Conservation (phyloP, 441 rosid genomes). For the Omphalea diandra region DNA sequence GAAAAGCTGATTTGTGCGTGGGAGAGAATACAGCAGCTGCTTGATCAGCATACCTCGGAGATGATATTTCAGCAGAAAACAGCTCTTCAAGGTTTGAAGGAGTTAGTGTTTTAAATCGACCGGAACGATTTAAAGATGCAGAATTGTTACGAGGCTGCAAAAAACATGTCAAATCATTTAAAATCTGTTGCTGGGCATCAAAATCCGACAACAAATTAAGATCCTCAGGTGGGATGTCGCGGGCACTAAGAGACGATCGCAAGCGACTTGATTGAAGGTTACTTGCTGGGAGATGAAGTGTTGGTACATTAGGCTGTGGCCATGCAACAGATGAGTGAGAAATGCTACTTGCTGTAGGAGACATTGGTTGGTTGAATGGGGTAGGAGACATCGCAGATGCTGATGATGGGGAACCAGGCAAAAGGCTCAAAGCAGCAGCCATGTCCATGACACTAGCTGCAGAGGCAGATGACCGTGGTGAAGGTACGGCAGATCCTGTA, state of each 20-base stretch:
- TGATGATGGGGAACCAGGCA: conserved; percentile 54
- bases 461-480: conserved; percentile 46
- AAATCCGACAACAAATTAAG: conserved; percentile 35
- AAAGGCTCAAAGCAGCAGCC: conserved; percentile 45
- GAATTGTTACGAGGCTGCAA: conserved; percentile 34
- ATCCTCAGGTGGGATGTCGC: conserved; percentile 46
- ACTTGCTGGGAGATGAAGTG: conserved; percentile 50
- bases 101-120: conserved; percentile 37
- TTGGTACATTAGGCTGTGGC: conserved; percentile 59
- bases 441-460: conserved; percentile 54
- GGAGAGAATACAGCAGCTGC: conserved; percentile 45
- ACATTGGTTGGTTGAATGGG: conserved; percentile 48
- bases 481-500: conserved; percentile 48
- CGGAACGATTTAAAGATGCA: conserved; percentile 28
- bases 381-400: conserved; percentile 39
- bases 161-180: conserved; percentile 41
- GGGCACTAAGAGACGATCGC: conserved; percentile 54
- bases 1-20: conserved; percentile 39
- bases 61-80: conserved; percentile 45
- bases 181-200: conserved; percentile 43
- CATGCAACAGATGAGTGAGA: conserved; percentile 36
- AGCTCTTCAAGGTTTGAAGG: conserved; percentile 57
- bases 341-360: conserved; percentile 38
- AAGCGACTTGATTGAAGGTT: conserved; percentile 55
- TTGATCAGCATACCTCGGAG: conserved; percentile 49